Evolutionary conservation across 805 yeast species (phyloP).

Genomic region (Vanderwaltozyma tropicalis): DNA sequence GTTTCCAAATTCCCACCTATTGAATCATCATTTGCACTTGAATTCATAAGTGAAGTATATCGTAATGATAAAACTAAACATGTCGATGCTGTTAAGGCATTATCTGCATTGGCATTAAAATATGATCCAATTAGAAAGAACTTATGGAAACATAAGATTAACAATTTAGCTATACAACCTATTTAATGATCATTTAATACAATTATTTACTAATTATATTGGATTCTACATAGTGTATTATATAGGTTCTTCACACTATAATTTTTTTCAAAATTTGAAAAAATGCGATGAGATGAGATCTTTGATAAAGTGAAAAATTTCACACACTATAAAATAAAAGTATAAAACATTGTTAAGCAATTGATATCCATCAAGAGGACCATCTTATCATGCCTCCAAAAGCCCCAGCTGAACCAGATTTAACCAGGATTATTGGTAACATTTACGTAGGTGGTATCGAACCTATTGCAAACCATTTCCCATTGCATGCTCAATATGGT

Average conservation of each 20-base stretch:
- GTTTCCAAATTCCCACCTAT: slow-evolving; percentile 18
- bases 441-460: slow-evolving; percentile 66
- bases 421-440: slow-evolving; percentile 62
- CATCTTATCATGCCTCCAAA: no score
- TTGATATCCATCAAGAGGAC: no score
- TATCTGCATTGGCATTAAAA: slow-evolving; percentile 38
- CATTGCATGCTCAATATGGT: slow-evolving; percentile 40
- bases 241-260: not conserved
- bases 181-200: no score
- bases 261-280: no score
- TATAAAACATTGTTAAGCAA: no score
- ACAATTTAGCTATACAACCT: no score
- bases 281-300: not conserved
- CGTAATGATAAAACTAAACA: slow-evolving; percentile 21
- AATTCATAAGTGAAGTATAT: slow-evolving; percentile 46
- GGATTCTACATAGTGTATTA: no score
- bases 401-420: slow-evolving; percentile 12
- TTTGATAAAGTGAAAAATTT: not conserved
- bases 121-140: slow-evolving; percentile 54
- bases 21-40: slow-evolving; percentile 53
- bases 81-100: slow-evolving; percentile 34
- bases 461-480: slow-evolving; percentile 46
- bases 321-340: not conserved
- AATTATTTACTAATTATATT: no score
- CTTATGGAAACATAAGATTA: slow-evolving; percentile 47